Evolutionary conservation across 1,284 basidiomycete genomes (phyloP).

Genomic region (Acaromyces ingoldii): DNA sequence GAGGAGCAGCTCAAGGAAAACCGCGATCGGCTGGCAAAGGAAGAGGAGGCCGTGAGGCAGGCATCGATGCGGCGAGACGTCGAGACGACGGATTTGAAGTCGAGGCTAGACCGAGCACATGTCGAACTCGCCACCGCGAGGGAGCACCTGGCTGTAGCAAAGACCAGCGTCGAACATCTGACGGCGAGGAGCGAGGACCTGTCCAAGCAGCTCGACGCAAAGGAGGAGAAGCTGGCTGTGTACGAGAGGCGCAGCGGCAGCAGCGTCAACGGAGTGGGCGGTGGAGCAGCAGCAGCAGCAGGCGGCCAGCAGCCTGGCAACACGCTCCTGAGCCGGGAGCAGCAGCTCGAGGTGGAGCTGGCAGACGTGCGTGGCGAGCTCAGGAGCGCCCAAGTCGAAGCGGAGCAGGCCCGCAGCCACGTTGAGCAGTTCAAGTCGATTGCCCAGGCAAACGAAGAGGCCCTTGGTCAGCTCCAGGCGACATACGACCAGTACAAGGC

Average conservation of each 20-base stretch:
- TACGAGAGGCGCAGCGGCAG: conserved; percentile 65
- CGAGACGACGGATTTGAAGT: conserved; percentile 70
- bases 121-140: conserved; percentile 67
- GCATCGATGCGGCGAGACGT: conserved; percentile 71
- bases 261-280: conserved; percentile 31
- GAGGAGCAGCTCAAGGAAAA: conserved; percentile 63
- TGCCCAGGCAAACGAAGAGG: conserved; percentile 71
- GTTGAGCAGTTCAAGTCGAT: conserved; percentile 79
- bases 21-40: conserved; percentile 68
- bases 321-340: conserved; percentile 59
- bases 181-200: conserved; percentile 72
- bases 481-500: conserved; percentile 69
- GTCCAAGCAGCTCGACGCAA: conserved; percentile 66
- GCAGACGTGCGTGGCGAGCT: conserved; percentile 58
- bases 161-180: conserved; percentile 74
- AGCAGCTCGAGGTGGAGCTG: conserved; percentile 75
- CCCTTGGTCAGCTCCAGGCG: conserved; percentile 64
- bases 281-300: conserved; percentile 45
- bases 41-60: conserved; percentile 71
- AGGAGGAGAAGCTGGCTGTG: conserved; percentile 75
- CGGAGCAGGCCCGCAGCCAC: conserved; percentile 64
- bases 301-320: conserved; percentile 4
- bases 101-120: conserved; percentile 67
- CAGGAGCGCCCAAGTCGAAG: conserved; percentile 67
- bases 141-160: conserved; percentile 67